phyloP scores from a whole-genome alignment of 495 filamentous ascomycete genomes.

The Astrocystis sublimbata region DNA sequence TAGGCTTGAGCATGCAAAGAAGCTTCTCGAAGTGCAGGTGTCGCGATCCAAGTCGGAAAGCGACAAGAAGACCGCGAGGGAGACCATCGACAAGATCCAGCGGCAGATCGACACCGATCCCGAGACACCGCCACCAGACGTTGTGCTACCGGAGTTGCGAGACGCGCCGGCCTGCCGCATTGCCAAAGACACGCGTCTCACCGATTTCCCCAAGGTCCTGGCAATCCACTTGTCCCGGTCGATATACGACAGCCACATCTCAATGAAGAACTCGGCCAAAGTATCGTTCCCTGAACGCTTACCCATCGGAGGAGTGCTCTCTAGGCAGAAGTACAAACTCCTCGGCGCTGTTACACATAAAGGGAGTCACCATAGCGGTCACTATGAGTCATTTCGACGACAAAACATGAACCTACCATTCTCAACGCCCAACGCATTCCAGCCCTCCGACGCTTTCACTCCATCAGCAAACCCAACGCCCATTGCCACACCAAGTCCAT shows the following conservation, averaged over 20 bases:
- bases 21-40: constrained; percentile 35
- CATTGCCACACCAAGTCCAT: constrained; percentile 28
- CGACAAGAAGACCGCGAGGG: constrained; percentile 43
- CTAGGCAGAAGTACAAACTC: constrained; percentile 78
- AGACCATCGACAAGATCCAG: constrained; percentile 56
- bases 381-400: constrained; percentile 96
- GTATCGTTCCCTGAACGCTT: constrained; percentile 86
- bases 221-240: constrained; percentile 91
- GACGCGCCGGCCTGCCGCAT: constrained; percentile 80
- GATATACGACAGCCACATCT: constrained; percentile 77
- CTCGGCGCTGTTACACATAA: constrained; percentile 91
- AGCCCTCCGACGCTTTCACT: constrained; percentile 68
- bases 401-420: constrained; percentile 70
- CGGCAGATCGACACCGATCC: constrained; percentile 72
- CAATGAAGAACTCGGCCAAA: constrained; percentile 91
- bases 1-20: constrained; percentile 72
- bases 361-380: constrained; percentile 91
- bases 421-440: constrained; percentile 77
- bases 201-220: constrained; percentile 81
- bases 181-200: constrained; percentile 80
- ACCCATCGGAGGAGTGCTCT: constrained; percentile 75
- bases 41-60: constrained; percentile 49
- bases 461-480: constrained; percentile 41
- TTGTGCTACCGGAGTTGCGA: constrained; percentile 71
- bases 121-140: constrained; percentile 68